A percentile compares a stretch with the other conserved stretches of the same genome.
Conservation (phyloP, 495 filamentous ascomycete genomes). For the Lasiosphaeria hispida region DNA sequence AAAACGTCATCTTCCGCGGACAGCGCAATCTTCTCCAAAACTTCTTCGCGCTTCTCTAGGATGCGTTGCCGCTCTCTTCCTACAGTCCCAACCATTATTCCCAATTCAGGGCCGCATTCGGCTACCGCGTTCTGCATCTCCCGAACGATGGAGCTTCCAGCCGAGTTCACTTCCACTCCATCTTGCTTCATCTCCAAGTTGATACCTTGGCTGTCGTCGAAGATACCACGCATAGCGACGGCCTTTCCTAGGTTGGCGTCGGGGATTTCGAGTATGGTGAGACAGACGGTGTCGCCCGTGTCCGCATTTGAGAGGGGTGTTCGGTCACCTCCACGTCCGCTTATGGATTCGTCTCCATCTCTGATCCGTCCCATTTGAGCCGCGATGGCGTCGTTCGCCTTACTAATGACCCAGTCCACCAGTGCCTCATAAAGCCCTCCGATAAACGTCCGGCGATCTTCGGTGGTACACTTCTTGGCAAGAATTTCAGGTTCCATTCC, state of each 20-base stretch:
- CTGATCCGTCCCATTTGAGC: conserved; percentile 63
- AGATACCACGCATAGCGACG: conserved; percentile 78
- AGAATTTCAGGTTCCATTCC: conserved; percentile 86
- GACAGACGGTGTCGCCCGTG: conserved; percentile 76
- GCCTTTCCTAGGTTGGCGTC: conserved; percentile 78
- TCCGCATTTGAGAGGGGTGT: conserved; percentile 65
- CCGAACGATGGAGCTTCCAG: conserved; percentile 72
- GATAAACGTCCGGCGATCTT: conserved; percentile 79
- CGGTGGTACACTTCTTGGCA: conserved; percentile 70
- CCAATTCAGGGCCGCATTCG: conserved; percentile 78
- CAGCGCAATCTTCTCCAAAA: conserved; percentile 80
- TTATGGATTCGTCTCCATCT: conserved; percentile 62
- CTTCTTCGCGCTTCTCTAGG: conserved; percentile 73
- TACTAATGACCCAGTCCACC: conserved; percentile 89
- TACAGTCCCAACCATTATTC: conserved; percentile 63
- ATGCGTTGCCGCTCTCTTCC: conserved; percentile 73
- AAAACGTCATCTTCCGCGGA: conserved; percentile 83
- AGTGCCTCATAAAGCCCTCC: conserved; percentile 88
- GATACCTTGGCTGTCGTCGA: conserved; percentile 88
- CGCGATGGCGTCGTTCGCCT: conserved; percentile 85
- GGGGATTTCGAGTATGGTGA: conserved; percentile 86
- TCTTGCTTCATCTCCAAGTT: conserved; percentile 97
- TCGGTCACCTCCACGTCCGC: conserved; percentile 51
- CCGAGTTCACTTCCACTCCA: conserved; percentile 67
- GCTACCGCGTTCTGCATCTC: conserved; percentile 81